These are phyloP conservation scores for Neoarthrinium moseri DNA, from an alignment of 2,329 filamentous ascomycete species.

Conservation along the genomic window DNA sequence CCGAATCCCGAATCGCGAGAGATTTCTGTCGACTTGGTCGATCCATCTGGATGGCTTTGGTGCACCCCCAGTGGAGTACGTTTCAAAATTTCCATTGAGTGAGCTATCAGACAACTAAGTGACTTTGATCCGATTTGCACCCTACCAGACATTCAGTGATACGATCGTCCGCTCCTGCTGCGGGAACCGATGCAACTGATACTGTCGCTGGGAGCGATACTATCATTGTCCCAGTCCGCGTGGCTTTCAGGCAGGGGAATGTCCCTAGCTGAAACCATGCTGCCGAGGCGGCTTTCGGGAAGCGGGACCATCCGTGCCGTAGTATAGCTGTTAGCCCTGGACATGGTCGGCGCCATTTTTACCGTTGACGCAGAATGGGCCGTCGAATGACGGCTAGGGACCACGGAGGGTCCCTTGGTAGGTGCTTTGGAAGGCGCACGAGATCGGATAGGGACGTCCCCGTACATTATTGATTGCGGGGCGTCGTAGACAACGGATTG, in stretches of 20 bases:
- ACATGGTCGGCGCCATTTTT: conserved; percentile 7
- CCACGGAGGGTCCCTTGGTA: conserved; percentile 12
- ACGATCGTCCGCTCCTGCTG: conserved; percentile 14
- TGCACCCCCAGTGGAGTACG: background rate
- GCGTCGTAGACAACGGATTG: conserved; percentile 1
- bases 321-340: conserved; percentile 13
- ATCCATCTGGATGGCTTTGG: background rate
- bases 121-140: background rate
- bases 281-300: conserved; percentile 3
- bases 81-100: background rate
- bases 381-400: conserved; percentile 14
- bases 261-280: background rate
- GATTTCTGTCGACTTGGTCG: conserved; percentile 7
- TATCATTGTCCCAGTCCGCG: conserved; percentile 43
- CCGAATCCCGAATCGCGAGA: background rate
- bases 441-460: conserved; percentile 32
- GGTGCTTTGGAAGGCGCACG: conserved; percentile 13
- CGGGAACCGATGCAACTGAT: conserved; percentile 58
- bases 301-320: conserved; percentile 4
- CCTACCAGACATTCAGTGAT: background rate
- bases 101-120: background rate
- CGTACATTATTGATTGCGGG: conserved; percentile 9
- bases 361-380: conserved; percentile 7
- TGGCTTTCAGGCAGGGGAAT: conserved; percentile 6
- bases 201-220: conserved; percentile 59